Evolutionary conservation across 306 rosid species (phyloP), one percentile per base, ranked within the genome.

Genomic region (Amphicarpaea edgeworthii): DNA sequence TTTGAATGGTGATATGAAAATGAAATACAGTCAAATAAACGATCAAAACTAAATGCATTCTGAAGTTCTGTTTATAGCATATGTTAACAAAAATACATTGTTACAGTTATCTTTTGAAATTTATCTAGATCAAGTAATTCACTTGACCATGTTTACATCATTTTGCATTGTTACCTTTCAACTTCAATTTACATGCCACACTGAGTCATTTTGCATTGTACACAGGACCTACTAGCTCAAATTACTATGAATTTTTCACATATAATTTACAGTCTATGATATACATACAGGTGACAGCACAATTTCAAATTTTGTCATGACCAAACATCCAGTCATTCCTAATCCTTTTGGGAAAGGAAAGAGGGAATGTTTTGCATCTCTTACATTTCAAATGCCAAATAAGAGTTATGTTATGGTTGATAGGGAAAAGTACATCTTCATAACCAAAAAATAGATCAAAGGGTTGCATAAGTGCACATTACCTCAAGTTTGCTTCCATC

Each of bases 401-500:
- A 12, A 10, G 64, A 54, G 47, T 17, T 38, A 40, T 40, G 61
- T 32, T 10, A 24, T 7, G 23, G 59, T 28, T 67, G 59, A 62
- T 26, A 38, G 20, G 16, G 34, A 1, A 23, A 12, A 43, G 61
- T 11, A 16, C 14, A 66, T 34, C 28, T 46, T 37, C 59, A 10
- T 34, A 16, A 17, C 40, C 2, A 41, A 59, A 66, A 67, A 12
- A 9, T 20, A 21, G 10, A 67, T 59, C 12, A 74, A 59, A 50
- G 10, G 26, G 8, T 28, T 12, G 34, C 38, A 63, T 16, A 37
- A 45, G 32, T 51, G 40, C 20, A 64, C 0, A 34, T 19, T 10
- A 94, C 98, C 95, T 94, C 98, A 28, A 90, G 87, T 70, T 86
- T 92, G 88, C 83, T 88, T 61, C 97, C 98, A 71, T 90, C 97